phyloP scores from a whole-genome alignment of 2,329 filamentous ascomycete species.

The Alternaria postmessia region DNA sequence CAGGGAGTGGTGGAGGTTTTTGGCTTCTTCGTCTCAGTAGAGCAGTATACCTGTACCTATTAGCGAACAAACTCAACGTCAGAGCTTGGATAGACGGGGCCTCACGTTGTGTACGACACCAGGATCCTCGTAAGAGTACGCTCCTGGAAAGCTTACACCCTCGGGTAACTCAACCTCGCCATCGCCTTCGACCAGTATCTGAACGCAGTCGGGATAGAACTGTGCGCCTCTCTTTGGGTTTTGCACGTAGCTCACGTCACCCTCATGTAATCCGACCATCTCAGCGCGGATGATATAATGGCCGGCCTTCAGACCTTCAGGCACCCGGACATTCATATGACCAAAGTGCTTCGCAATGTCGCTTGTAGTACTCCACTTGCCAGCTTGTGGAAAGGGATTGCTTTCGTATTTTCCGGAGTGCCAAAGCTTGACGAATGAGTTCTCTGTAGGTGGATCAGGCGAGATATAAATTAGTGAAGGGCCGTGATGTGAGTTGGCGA shows the following conservation, averaged over 20 bases:
- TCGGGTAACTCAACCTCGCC: conserved; percentile 41
- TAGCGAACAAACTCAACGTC: background rate
- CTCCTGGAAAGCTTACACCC: conserved; percentile 57
- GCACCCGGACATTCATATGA: conserved; percentile 44
- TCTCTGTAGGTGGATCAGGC: conserved; percentile 49
- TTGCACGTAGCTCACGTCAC: conserved; percentile 38
- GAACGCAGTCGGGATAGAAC: conserved; percentile 55
- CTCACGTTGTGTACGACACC: conserved; percentile 49
- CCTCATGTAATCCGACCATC: conserved; percentile 56
- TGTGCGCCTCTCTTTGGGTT: conserved; percentile 47
- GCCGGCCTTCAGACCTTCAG: conserved; percentile 47
- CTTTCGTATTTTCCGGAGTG: conserved; percentile 49
- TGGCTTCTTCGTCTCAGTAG: conserved; percentile 40
- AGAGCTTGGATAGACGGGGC: background rate
- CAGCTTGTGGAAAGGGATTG: conserved; percentile 42
- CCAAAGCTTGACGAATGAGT: conserved; percentile 53
- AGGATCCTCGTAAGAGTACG: conserved; percentile 49
- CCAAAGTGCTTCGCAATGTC: conserved; percentile 35
- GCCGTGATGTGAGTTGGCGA: conserved; percentile 36
- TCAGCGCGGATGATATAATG: conserved; percentile 55
- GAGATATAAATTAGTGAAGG: conserved; percentile 54
- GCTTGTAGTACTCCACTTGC: conserved; percentile 45
- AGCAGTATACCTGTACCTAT: conserved; percentile 43
- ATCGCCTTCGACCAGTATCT: conserved; percentile 49
- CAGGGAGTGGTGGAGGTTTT: conserved; percentile 34